Evolutionary conservation across 1,284 basidiomycete genomes (phyloP), one percentile per base, ranked within the genome.

Genomic region (Cutaneotrichosporon sp.): DNA sequence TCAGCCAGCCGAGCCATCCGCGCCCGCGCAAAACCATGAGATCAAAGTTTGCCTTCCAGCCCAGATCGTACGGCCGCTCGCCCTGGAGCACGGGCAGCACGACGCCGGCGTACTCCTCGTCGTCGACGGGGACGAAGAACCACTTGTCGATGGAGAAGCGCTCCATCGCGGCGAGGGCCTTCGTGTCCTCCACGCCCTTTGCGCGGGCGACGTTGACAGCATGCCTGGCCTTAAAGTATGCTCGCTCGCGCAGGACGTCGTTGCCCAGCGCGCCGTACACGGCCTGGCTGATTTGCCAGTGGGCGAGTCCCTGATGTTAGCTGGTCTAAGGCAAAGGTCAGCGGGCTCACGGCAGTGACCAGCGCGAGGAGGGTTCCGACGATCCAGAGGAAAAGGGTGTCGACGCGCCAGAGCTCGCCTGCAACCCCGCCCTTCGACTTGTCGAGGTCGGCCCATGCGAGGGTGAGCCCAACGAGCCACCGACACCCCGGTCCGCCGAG

Each of bases 391-490:
- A 57, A 26, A 1, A 59, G 68, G 1, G 66, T 53, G 17, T 57
- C 59, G 25, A 69, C 20, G 16, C 59, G 25, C 20, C 49, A 24
- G 7, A 25, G 6, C 5, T 43, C 48, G 6, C 37, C 27, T 10
- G 44, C 12, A 1, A 55, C 62, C 8, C 39, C 45, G 10, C 46
- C 59, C n/a, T 16, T 50, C 49, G 16, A 54, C 57, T n/a, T n/a
- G 55, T 71, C 69, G 12, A 71, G 48, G 29, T 50, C 55, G 26
- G 49, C 54, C 71, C 71, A 73, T 1, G 65, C 70, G 3, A 73
- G 49, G 0, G n/a, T n/a, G n/a, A n/a, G n/a, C n/a, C n/a, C n/a
- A n/a, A n/a, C n/a, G n/a, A n/a, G n/a, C n/a, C n/a, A n/a, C n/a
- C n/a, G n/a, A n/a, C n/a, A n/a, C n/a, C n/a, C n/a, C n/a, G n/a